A percentile compares a stretch with the other conserved stretches of the same genome.
These are phyloP conservation scores for Penicillium sp. DNA, from an alignment of 2,329 filamentous ascomycete species.

Conservation along the genomic window DNA sequence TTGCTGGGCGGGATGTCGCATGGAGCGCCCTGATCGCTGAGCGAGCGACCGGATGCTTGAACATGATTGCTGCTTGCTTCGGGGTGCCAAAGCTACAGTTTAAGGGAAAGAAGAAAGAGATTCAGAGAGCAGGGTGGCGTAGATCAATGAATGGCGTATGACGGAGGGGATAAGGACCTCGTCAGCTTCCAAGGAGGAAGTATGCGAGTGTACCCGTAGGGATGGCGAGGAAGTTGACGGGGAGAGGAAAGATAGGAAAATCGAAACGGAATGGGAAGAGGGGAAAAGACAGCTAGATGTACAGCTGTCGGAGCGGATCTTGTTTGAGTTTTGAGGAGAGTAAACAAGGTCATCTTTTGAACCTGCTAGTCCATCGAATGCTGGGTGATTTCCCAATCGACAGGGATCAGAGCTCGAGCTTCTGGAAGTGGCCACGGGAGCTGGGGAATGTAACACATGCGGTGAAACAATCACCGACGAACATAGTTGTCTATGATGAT, in stretches of 20 bases:
- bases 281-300: not conserved
- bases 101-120: not conserved
- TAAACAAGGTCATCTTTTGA: not conserved
- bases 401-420: constrained; percentile 6
- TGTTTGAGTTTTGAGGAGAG: not conserved
- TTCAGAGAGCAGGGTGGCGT: not conserved
- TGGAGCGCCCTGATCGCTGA: constrained; percentile 32
- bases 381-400: not conserved
- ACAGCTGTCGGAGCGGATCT: not conserved
- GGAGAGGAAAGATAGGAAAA: not conserved
- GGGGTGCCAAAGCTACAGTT: not conserved
- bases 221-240: not conserved
- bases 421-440: constrained; percentile 10
- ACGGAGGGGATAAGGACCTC: not conserved
- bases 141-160: not conserved
- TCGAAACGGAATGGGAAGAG: not conserved
- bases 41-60: constrained; percentile 34
- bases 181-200: not conserved
- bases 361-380: not conserved
- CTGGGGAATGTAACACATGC: constrained; percentile 17
- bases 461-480: constrained; percentile 6
- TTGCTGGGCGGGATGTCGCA: constrained; percentile 26
- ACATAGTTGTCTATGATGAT: not conserved
- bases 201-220: not conserved
- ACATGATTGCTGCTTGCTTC: constrained; percentile 27